Base-by-base conservation (phyloP, 768 basidiomycete genomes). In the Calocybe cyanea region DNA sequence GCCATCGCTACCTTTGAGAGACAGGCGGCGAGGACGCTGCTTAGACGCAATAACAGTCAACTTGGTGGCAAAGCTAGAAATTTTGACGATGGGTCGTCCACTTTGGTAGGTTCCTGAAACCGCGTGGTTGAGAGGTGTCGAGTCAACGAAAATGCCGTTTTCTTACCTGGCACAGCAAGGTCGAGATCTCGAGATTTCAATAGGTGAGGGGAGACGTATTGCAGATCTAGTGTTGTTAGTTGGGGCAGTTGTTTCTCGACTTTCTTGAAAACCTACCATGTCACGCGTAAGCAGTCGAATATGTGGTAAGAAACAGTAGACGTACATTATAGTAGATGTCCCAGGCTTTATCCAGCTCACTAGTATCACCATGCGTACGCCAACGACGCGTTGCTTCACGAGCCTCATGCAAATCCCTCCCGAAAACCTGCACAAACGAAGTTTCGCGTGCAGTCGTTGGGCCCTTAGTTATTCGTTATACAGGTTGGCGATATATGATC, bases 261-360 rank as follows among this genome's bases (percentile, higher is more conserved):
- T 63, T 90, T 92, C 66, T 91, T 90, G 76, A 98, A 98, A 24
- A 97, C 88, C 90, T 94, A 52, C 18, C 14, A 5, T 43, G 15
- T n/a, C 14, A 35, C 6, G n/a, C 7, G 13, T 18, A 14, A 35
- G 14, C n/a, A 7, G 17, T 35, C n/a, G 31, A n/a, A 7, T n/a
- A n/a, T 14, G 34, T 5, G 5, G n/a, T 7, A 35, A 5, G 7
- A n/a, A 41, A 17, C 30, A 17, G 28, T 18, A 3, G 15, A 63
- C 83, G 51, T 59, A 92, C 92, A 38, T 81, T 82, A 58, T 97
- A 99, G 65, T 99, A 99, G 20, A 97, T 93, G 58, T 98, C 96
- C 96, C 96, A 99, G 24, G 96, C 96, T 59, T 88, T 91, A 61
- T 98, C 96, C 38, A 99, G 69, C 60, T 97, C 92, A 40, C 80